Percentiles rank a stretch among this genome's conserved stretches.
phyloP scores from a whole-genome alignment of 148 eudicot species.

The Rhododendron griersonianum region DNA sequence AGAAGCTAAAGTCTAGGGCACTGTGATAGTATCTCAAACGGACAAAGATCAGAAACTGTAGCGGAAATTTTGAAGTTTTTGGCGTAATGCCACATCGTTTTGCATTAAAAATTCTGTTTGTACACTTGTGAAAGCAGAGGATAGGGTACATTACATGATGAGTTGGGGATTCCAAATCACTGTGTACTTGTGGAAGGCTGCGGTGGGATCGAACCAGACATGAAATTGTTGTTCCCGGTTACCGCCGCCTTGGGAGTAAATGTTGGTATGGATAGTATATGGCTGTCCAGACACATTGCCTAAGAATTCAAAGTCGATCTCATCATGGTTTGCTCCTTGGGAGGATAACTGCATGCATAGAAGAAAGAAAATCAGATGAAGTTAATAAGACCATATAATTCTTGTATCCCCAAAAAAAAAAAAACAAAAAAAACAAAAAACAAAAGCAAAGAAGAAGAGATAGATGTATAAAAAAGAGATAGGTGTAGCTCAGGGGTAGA shows the following conservation, averaged over 20 bases:
- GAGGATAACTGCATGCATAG: conserved; percentile 9
- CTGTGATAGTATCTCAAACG: neutral
- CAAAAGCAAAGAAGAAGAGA: too few relatives aligned
- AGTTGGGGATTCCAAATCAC: conserved; percentile 16
- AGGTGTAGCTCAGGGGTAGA: neutral
- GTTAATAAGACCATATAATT: neutral
- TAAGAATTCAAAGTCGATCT: conserved; percentile 24
- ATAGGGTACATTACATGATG: conserved; percentile 8
- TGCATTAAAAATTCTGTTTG: too few relatives aligned
- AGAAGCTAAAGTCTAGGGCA: too few relatives aligned
- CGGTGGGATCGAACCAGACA: conserved; percentile 17
- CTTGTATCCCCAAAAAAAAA: too few relatives aligned
- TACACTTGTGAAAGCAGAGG: neutral
- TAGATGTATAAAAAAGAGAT: neutral
- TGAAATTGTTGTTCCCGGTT: conserved; percentile 16
- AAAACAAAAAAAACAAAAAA: too few relatives aligned
- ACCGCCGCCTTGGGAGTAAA: conserved; percentile 6
- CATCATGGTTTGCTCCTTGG: conserved; percentile 12
- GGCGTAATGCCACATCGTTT: neutral
- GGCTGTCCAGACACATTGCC: conserved; percentile 18
- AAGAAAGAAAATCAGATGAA: neutral
- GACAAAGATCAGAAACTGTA: neutral
- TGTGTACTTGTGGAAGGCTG: conserved; percentile 15
- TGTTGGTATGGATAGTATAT: conserved; percentile 17
- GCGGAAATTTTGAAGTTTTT: neutral